Percentiles rank a stretch among this genome's conserved stretches.
phyloP scores from a whole-genome alignment of 305 asterid species.

The Salvia sclarea region DNA sequence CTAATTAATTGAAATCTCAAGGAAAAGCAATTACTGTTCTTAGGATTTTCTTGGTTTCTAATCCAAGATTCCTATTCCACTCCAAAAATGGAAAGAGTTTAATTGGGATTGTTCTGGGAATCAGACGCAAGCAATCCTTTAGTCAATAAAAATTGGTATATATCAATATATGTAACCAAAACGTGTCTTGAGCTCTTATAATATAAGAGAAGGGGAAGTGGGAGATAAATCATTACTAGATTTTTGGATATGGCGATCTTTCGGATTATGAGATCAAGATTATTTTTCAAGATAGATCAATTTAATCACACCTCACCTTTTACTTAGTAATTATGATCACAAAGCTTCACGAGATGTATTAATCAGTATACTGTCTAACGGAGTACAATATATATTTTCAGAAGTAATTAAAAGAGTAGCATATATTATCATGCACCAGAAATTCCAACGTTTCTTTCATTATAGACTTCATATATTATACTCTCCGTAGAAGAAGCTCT shows the following conservation, averaged over 20 bases:
- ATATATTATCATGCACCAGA: too few species aligned
- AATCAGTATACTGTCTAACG: too few species aligned
- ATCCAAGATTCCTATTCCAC: background rate
- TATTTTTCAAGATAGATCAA: background rate
- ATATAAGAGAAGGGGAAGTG: too few species aligned
- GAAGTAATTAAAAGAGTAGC: too few species aligned
- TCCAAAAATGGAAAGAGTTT: background rate
- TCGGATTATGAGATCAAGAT: background rate
- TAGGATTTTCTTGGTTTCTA: background rate
- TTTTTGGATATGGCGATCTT: background rate
- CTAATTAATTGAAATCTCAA: background rate
- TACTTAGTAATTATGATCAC: too few species aligned
- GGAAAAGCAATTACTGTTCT: background rate
- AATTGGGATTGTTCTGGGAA: background rate
- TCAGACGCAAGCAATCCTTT: background rate
- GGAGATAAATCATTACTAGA: too few species aligned
- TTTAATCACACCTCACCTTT: background rate
- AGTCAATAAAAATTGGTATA: too few species aligned
- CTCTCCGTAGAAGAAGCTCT: background rate
- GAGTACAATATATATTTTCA: too few species aligned
- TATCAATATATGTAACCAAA: too few species aligned
- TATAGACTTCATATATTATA: background rate
- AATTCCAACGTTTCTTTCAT: too few species aligned
- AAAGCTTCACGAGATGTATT: too few species aligned
- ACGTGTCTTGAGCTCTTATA: too few species aligned